phyloP scores from a whole-genome alignment of 163 green algal species.

The Picocystis sp. region DNA sequence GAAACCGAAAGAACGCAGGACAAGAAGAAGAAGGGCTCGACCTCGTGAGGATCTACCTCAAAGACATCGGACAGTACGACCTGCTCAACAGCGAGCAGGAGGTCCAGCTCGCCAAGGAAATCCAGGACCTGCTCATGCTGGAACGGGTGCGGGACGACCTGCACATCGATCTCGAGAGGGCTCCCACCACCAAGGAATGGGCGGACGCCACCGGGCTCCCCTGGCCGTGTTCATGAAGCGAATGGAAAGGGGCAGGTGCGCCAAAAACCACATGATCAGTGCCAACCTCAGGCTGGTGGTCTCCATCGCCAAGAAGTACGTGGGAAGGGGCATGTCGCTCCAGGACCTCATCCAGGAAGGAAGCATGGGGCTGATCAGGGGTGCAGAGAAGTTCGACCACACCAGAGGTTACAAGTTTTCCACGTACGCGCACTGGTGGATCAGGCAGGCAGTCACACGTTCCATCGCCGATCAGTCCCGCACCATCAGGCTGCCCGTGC shows the following conservation, averaged over 20 bases:
- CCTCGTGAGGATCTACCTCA: no score
- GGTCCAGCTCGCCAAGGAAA: constrained; percentile 32
- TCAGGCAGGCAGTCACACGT: constrained; percentile 66
- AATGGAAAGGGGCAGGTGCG: constrained; percentile 19
- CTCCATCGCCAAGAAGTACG: constrained; percentile 65
- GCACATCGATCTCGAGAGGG: constrained; percentile 19
- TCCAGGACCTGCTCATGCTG: constrained; percentile 40
- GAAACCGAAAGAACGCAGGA: no score
- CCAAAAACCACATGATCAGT: constrained; percentile 58
- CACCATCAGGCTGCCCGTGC: constrained; percentile 53
- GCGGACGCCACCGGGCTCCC: constrained; percentile 15
- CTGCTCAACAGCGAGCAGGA: constrained; percentile 48
- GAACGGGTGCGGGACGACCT: constrained; percentile 22
- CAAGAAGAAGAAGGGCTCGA: no score
- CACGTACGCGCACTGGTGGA: constrained; percentile 98
- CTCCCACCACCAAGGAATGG: constrained; percentile 31
- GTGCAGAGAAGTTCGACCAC: constrained; percentile 81
- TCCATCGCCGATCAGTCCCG: constrained; percentile 39
- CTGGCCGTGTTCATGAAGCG: not conserved
- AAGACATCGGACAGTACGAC: constrained; percentile 2
- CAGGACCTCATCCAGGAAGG: constrained; percentile 72
- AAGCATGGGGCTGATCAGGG: constrained; percentile 55
- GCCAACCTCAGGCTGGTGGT: constrained; percentile 83
- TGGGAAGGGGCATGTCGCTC: constrained; percentile 29
- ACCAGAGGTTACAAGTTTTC: constrained; percentile 85